A percentile compares a stretch with the other conserved stretches of the same genome.
phyloP scores from a whole-genome alignment of 1,284 basidiomycete genomes.

The Vanrija humicola region DNA sequence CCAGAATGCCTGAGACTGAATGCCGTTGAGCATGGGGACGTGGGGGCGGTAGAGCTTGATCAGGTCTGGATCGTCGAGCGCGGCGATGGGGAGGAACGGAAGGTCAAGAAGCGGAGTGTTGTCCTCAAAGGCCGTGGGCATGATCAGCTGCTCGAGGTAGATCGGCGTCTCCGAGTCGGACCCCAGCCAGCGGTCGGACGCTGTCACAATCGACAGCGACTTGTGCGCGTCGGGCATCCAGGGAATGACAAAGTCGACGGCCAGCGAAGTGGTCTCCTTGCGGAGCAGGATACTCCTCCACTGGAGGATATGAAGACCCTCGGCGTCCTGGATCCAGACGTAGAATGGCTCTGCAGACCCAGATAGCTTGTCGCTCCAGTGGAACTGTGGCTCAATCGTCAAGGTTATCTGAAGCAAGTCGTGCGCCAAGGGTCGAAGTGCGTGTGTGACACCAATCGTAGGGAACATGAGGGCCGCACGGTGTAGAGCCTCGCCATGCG shows the following conservation, averaged over 20 bases:
- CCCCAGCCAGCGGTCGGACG: slow-evolving; percentile 92
- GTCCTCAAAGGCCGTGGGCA: slow-evolving; percentile 66
- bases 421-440: slow-evolving; percentile 73
- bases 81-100: slow-evolving; percentile 66
- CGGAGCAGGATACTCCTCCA: slow-evolving; percentile 69
- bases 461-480: slow-evolving; percentile 85
- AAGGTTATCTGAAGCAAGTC: slow-evolving; percentile 79
- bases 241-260: slow-evolving; percentile 77
- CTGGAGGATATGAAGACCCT: slow-evolving; percentile 77
- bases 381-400: slow-evolving; percentile 64
- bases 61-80: slow-evolving; percentile 55
- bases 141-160: slow-evolving; percentile 64
- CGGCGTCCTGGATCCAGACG: slow-evolving; percentile 90
- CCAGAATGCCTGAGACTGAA: slow-evolving; percentile 92
- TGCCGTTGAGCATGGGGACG: slow-evolving; percentile 65
- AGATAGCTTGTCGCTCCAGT: slow-evolving; percentile 78
- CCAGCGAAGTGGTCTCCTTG: slow-evolving; percentile 59
- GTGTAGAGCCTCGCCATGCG: slow-evolving; percentile 74
- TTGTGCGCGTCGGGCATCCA: slow-evolving; percentile 59
- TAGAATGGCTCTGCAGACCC: slow-evolving; percentile 83
- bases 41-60: slow-evolving; percentile 54
- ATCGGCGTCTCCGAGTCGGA: slow-evolving; percentile 72
- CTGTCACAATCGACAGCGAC: slow-evolving; percentile 75
- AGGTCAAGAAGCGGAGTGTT: slow-evolving; percentile 71
- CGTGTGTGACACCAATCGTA: slow-evolving; percentile 62